Evolutionary conservation across 495 filamentous ascomycete genomes (phyloP), one percentile per base, ranked within the genome.

Genomic region (Penicillium egyptiacum): DNA sequence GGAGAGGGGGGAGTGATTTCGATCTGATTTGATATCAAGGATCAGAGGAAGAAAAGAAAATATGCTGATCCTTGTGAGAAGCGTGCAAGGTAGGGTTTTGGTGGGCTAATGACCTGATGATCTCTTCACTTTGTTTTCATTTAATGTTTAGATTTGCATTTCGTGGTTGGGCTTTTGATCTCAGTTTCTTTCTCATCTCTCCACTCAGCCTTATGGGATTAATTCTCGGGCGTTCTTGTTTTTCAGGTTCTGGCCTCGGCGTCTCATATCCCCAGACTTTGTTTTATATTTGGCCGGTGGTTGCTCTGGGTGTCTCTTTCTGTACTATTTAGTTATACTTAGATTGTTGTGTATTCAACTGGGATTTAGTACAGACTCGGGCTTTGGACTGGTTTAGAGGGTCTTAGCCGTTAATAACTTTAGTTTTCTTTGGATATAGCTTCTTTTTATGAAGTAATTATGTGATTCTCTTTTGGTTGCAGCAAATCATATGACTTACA

Each of bases 1-100:
- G 50, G 79, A 84, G 68, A 44, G n/a, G 9, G 17, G 52, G 1
- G 19, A 26, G 25, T 25, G 14, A 46, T 48, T 10, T 19, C 11
- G 35, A 28, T 14, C 19, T 55, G n/a, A 53, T 43, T 26, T 19
- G 26, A 11, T 31, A 37, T 50, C 30, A 23, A 12, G 28, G 47
- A 26, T 33, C 10, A 16, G 11, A 43, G 2, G 19, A 45, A 23
- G 22, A 26, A 25, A 20, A 16, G n/a, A 0, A 23, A 39, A 33
- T 12, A 33, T 33, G 30, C 11, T 39, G 16, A 17, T 39, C n/a
- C 35, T 4, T 17, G 35, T 39, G 35, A n/a, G 10, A 33, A 33
- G n/a, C 16, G 16, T 8, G 35, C 2, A 39, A 39, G 35, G 35
- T 39, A 39, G 41, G 19, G 6, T 43, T 20, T 47, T 19, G 25